Conservation (phyloP, 2,329 filamentous ascomycete genomes). For the Aschersonia sp. region DNA sequence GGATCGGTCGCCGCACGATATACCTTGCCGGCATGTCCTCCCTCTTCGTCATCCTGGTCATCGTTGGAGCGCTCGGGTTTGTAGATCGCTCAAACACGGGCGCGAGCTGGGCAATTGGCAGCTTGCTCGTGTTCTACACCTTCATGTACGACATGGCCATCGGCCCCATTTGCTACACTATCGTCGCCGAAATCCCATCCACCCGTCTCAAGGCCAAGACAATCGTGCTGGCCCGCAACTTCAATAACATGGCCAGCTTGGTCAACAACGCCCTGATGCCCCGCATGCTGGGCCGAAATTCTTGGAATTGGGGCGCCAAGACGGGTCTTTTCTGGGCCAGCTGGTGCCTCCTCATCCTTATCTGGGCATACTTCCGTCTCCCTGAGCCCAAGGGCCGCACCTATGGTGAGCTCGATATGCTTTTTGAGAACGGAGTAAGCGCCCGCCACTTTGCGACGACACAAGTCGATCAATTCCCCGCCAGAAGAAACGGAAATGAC, state of each 20-base stretch:
- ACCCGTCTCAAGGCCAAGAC: slow-evolving; percentile 71
- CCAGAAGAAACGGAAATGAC: not conserved
- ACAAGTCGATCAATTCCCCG: not conserved
- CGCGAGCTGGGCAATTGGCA: slow-evolving; percentile 43
- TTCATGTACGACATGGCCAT: slow-evolving; percentile 66
- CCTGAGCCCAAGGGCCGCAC: slow-evolving; percentile 19
- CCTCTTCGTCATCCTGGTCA: slow-evolving; percentile 53
- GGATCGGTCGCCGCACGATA: slow-evolving; percentile 52
- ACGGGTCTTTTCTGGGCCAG: slow-evolving; percentile 13
- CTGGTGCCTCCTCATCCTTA: slow-evolving; percentile 17
- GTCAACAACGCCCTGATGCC: slow-evolving; percentile 4
- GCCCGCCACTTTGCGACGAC: slow-evolving; percentile 10
- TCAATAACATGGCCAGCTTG: slow-evolving; percentile 4
- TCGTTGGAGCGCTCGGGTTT: slow-evolving; percentile 48
- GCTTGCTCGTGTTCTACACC: slow-evolving; percentile 62
- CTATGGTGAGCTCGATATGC: slow-evolving; percentile 14
- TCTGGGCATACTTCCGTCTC: slow-evolving; percentile 29
- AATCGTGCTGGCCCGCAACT: slow-evolving; percentile 55
- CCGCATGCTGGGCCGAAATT: slow-evolving; percentile 7
- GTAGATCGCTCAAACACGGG: slow-evolving; percentile 40
- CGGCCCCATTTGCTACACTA: slow-evolving; percentile 68
- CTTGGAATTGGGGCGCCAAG: slow-evolving; percentile 8
- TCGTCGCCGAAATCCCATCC: slow-evolving; percentile 65
- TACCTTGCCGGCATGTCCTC: slow-evolving; percentile 56
- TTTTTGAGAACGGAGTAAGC: slow-evolving; percentile 14